phyloP scores from a whole-genome alignment of 257 asterid species.

The Penstemon newberryi region DNA sequence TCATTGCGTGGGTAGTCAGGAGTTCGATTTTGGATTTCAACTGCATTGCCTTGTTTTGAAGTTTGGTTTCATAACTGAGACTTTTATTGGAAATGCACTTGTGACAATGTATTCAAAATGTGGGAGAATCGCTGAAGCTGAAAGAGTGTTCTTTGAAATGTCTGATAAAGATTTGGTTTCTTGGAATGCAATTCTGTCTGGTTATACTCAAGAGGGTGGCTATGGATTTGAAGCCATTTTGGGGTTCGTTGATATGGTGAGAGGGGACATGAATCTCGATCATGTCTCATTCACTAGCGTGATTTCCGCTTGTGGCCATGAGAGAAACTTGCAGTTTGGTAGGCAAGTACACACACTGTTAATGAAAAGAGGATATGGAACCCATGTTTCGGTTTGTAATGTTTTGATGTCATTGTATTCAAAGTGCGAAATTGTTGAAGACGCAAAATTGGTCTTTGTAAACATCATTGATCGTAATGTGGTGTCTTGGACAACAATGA shows the following conservation, averaged over 20 bases:
- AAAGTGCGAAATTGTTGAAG: slow-evolving; percentile 52
- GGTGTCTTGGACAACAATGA: slow-evolving; percentile 92
- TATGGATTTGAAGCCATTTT: slow-evolving; percentile 51
- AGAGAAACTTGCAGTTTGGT: slow-evolving; percentile 61
- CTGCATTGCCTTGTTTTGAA: slow-evolving; percentile 56
- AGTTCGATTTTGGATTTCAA: slow-evolving; percentile 58
- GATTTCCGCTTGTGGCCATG: slow-evolving; percentile 79
- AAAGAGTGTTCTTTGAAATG: slow-evolving; percentile 58
- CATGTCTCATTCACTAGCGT: slow-evolving; percentile 77
- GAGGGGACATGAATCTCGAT: slow-evolving; percentile 52
- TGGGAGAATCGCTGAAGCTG: slow-evolving; percentile 57
- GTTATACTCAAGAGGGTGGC: slow-evolving; percentile 78
- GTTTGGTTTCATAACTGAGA: slow-evolving; percentile 54
- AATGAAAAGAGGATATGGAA: slow-evolving; percentile 53
- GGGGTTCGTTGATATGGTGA: slow-evolving; percentile 61
- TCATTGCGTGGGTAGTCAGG: slow-evolving; percentile 57
- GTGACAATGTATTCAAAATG: slow-evolving; percentile 72
- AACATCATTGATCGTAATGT: slow-evolving; percentile 55
- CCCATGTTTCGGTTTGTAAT: slow-evolving; percentile 75
- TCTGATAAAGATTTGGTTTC: slow-evolving; percentile 69
- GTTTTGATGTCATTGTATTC: slow-evolving; percentile 77
- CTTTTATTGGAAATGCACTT: slow-evolving; percentile 74
- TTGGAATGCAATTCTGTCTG: slow-evolving; percentile 89
- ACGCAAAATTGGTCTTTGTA: slow-evolving; percentile 53
- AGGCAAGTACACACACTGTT: slow-evolving; percentile 65